Evolutionary conservation across 2,329 filamentous ascomycete genomes (phyloP).

Genomic region (Chaetoscypha palmicola): DNA sequence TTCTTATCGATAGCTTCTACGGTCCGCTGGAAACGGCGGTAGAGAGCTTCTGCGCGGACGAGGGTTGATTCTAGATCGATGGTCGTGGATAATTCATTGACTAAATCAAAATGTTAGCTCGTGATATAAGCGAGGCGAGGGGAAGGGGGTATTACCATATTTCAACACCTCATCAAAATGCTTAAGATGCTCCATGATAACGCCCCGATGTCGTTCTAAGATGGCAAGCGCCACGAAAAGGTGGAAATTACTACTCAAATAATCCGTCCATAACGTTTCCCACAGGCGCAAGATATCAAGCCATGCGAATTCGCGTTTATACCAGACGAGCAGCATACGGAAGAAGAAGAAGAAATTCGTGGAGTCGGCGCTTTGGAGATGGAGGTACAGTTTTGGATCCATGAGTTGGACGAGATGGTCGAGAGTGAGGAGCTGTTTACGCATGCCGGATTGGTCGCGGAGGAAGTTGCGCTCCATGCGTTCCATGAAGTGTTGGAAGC

Average conservation of each 20-base stretch:
- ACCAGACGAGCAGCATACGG: constrained; percentile 98
- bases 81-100: constrained; percentile 89
- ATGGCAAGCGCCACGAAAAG: constrained; percentile 92
- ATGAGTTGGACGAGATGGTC: constrained; percentile 95
- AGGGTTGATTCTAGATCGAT: constrained; percentile 87
- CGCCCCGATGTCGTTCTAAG: constrained; percentile 88
- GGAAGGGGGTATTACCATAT: constrained; percentile 59
- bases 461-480: constrained; percentile 97
- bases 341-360: constrained; percentile 99
- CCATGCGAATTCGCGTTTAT: constrained; percentile 95
- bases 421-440: constrained; percentile 79
- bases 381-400: constrained; percentile 88
- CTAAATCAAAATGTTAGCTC: constrained; percentile 44
- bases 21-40: constrained; percentile 77
- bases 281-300: constrained; percentile 77
- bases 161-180: constrained; percentile 97
- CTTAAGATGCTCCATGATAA: constrained; percentile 90
- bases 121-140: too few relatives aligned
- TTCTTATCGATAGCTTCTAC: constrained; percentile 93
- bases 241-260: constrained; percentile 81
- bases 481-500: constrained; percentile 91
- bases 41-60: constrained; percentile 81
- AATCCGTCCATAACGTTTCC: constrained; percentile 95
- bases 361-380: constrained; percentile 82
- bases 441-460: constrained; percentile 93